A percentile compares a stretch with the other conserved stretches of the same genome.
phyloP scores from a whole-genome alignment of 2,329 filamentous ascomycete species.

The Ploettnerulaceae sp. region DNA sequence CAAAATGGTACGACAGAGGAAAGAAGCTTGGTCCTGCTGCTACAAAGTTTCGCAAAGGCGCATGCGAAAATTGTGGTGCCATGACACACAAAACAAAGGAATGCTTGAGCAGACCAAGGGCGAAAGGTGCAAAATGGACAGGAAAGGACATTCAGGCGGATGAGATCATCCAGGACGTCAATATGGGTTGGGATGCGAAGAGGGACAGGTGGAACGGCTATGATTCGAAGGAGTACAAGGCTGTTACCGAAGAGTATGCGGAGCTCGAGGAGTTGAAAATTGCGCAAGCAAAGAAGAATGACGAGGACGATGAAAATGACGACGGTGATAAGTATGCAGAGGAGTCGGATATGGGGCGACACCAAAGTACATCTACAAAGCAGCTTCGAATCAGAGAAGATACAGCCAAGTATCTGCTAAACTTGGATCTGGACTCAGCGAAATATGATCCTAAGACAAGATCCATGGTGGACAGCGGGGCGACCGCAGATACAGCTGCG shows the following conservation, averaged over 20 bases:
- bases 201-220: constrained; percentile 98
- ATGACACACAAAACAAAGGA: constrained; percentile 97
- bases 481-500: constrained; percentile 73
- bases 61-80: constrained; percentile 95
- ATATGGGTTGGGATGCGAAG: constrained; percentile 94
- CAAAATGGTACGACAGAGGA: constrained; percentile 91
- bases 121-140: constrained; percentile 86
- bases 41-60: constrained; percentile 96
- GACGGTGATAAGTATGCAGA: constrained; percentile 79
- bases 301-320: constrained; percentile 48
- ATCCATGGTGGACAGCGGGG: constrained; percentile 81
- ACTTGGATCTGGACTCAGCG: constrained; percentile 91
- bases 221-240: constrained; percentile 77
- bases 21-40: constrained; percentile 79
- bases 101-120: constrained; percentile 82
- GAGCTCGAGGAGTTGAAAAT: constrained; percentile 72
- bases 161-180: constrained; percentile 78
- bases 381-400: constrained; percentile 92
- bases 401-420: constrained; percentile 93
- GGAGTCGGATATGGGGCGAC: constrained; percentile 92
- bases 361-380: constrained; percentile 84
- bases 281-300: constrained; percentile 43
- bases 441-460: constrained; percentile 97
- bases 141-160: constrained; percentile 92
- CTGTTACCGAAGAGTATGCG: constrained; percentile 85